phyloP scores from a whole-genome alignment of 2,329 filamentous ascomycete species.

The Pseudogymnoascus sp. region DNA sequence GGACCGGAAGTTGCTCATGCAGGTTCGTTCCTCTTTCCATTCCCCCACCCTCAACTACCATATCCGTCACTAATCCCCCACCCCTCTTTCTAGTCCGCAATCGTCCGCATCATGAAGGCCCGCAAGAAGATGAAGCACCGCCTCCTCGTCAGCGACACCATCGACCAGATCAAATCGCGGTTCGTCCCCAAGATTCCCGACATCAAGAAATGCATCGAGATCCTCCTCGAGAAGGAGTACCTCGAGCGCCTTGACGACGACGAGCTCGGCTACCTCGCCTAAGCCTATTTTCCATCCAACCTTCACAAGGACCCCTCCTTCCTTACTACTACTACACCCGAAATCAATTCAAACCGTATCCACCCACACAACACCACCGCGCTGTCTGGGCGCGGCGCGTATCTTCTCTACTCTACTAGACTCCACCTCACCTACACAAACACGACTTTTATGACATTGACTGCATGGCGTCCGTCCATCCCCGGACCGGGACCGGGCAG shows the following conservation, averaged over 20 bases:
- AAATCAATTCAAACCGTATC: background rate
- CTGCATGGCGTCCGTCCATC: background rate
- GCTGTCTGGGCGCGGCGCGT: background rate
- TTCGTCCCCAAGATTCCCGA: slow-evolving; percentile 90
- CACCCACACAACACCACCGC: background rate
- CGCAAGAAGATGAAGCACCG: slow-evolving; percentile 98
- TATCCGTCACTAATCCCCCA: slow-evolving; percentile 23
- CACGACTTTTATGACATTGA: slow-evolving; percentile 1
- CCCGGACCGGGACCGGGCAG: background rate
- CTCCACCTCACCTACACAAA: background rate
- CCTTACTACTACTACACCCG: background rate
- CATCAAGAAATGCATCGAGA: slow-evolving; percentile 99
- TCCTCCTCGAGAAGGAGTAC: slow-evolving; percentile 97
- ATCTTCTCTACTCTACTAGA: background rate
- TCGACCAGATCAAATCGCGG: slow-evolving; percentile 85
- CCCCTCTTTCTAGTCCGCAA: slow-evolving; percentile 62
- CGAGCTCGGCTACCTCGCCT: slow-evolving; percentile 89
- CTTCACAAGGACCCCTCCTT: background rate
- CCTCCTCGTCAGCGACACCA: slow-evolving; percentile 88
- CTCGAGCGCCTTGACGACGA: slow-evolving; percentile 91
- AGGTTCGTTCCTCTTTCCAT: slow-evolving; percentile 53
- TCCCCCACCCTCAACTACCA: background rate
- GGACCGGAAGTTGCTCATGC: slow-evolving; percentile 89
- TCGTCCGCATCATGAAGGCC: slow-evolving; percentile 99
- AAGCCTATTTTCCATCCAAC: slow-evolving; percentile 26